Evolutionary conservation across 1,284 basidiomycete species (phyloP).

Genomic region (Heterobasidion annosum): DNA sequence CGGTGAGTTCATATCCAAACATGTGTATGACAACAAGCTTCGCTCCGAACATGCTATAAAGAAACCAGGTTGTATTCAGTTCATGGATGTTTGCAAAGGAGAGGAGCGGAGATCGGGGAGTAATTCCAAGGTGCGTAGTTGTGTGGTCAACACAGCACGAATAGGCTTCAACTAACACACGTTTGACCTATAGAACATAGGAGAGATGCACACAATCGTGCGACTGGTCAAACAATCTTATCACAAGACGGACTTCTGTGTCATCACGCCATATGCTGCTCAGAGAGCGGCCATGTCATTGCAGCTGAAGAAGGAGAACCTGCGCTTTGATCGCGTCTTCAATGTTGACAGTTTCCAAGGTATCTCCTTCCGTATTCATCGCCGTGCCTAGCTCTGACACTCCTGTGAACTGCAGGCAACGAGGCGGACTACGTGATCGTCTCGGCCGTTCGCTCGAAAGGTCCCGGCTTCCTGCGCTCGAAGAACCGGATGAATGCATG

Average conservation of each 20-base stretch:
- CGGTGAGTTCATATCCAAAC: constrained; percentile 35
- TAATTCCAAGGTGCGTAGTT: constrained; percentile 32
- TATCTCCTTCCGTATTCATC: constrained; percentile 9
- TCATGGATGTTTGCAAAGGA: constrained; percentile 33
- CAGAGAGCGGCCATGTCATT: constrained; percentile 29
- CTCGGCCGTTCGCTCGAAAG: constrained; percentile 30
- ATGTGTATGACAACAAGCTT: constrained; percentile 30
- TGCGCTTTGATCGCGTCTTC: constrained; percentile 30
- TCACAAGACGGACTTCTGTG: constrained; percentile 20
- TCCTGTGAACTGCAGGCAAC: constrained; percentile 21
- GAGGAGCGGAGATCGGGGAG: constrained; percentile 24
- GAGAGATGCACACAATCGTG: constrained; percentile 29
- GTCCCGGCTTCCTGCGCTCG: constrained; percentile 31
- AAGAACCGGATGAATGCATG: constrained; percentile 34
- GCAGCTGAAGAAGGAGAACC: constrained; percentile 18
- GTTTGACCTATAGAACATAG: constrained; percentile 25
- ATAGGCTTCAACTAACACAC: not conserved
- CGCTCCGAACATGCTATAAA: constrained; percentile 24
- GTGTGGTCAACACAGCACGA: not conserved
- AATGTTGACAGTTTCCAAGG: constrained; percentile 42
- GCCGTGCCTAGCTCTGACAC: not conserved
- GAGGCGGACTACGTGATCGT: constrained; percentile 34
- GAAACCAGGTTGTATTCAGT: constrained; percentile 20
- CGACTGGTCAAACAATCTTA: constrained; percentile 30
- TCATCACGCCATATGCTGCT: constrained; percentile 41